A percentile compares a stretch with the other conserved stretches of the same genome.
These are phyloP conservation scores for Emericellopsis terricola DNA, from an alignment of 495 filamentous ascomycete genomes.

Conservation along the genomic window DNA sequence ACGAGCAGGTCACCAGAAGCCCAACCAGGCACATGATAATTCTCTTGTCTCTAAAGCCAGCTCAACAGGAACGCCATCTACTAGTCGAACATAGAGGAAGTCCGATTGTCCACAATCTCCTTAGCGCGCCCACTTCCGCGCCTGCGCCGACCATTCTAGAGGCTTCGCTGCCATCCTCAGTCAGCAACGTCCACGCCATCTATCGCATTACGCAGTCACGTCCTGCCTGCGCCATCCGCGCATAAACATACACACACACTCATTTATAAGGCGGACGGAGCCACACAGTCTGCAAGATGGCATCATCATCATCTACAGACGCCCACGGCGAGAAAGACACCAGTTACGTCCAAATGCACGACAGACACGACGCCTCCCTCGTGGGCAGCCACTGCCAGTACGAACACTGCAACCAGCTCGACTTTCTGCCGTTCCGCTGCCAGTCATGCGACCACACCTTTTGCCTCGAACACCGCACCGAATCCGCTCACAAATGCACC, in stretches of 20 bases:
- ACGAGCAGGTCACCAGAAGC: too few relatives aligned
- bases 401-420: slow-evolving; percentile 78
- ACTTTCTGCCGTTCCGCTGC: slow-evolving; percentile 93
- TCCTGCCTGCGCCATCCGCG: neutral
- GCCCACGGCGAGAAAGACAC: slow-evolving; percentile 21
- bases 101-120: too few relatives aligned
- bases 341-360: slow-evolving; percentile 28
- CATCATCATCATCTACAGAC: slow-evolving; percentile 6
- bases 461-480: slow-evolving; percentile 89
- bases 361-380: slow-evolving; percentile 57
- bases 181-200: slow-evolving; percentile 1
- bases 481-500: slow-evolving; percentile 64
- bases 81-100: too few relatives aligned
- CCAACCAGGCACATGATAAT: too few relatives aligned
- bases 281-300: slow-evolving; percentile 1
- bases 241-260: too few relatives aligned
- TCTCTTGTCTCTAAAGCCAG: too few relatives aligned
- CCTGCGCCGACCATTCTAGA: slow-evolving; percentile 2
- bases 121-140: too few relatives aligned
- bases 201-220: neutral
- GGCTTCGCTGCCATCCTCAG: slow-evolving; percentile 2
- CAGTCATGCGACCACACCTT: slow-evolving; percentile 71
- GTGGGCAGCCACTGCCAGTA: slow-evolving; percentile 87
- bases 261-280: neutral
- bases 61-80: too few relatives aligned